Percentiles rank a stretch among this genome's conserved stretches.
Conservation (phyloP, 1,284 basidiomycete species). For the Tranzscheliella williamsii region DNA sequence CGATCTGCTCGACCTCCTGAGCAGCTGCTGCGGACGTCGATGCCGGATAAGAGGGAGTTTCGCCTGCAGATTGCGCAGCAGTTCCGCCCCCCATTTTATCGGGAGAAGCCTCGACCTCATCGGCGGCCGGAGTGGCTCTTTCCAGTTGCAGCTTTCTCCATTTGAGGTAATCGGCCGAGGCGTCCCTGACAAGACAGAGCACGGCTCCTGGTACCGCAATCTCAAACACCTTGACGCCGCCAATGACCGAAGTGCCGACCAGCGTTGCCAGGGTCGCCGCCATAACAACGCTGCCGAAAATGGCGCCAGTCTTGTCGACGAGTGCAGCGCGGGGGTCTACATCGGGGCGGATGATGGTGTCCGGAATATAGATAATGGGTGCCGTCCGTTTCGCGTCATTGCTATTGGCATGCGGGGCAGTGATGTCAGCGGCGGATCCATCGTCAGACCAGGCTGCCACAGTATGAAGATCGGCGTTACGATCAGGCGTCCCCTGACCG, state of each 20-base stretch:
- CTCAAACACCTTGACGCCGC: constrained; percentile 67
- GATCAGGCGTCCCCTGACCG: neutral
- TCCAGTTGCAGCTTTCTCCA: constrained; percentile 14
- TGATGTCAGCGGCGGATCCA: neutral
- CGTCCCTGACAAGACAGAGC: constrained; percentile 72
- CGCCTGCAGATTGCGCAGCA: neutral
- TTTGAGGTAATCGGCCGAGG: constrained; percentile 66
- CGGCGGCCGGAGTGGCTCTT: neutral
- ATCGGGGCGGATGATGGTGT: constrained; percentile 62
- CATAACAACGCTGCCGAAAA: constrained; percentile 65
- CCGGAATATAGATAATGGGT: constrained; percentile 61
- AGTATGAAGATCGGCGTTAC: neutral
- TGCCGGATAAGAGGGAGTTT: neutral
- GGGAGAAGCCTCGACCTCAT: constrained; percentile 5
- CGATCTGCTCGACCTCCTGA: constrained; percentile 16
- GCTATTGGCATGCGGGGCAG: neutral
- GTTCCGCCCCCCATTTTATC: neutral
- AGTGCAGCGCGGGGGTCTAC: constrained; percentile 64
- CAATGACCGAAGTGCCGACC: constrained; percentile 67
- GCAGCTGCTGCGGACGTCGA: constrained; percentile 1
- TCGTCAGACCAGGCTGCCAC: neutral
- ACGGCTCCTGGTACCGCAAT: constrained; percentile 85
- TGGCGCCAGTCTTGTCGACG: constrained; percentile 65
- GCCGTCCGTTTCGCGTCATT: neutral
- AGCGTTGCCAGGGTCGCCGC: constrained; percentile 67